Evolutionary conservation across 129 eudicot genomes (phyloP).

Genomic region (Artemisia tridentata): DNA sequence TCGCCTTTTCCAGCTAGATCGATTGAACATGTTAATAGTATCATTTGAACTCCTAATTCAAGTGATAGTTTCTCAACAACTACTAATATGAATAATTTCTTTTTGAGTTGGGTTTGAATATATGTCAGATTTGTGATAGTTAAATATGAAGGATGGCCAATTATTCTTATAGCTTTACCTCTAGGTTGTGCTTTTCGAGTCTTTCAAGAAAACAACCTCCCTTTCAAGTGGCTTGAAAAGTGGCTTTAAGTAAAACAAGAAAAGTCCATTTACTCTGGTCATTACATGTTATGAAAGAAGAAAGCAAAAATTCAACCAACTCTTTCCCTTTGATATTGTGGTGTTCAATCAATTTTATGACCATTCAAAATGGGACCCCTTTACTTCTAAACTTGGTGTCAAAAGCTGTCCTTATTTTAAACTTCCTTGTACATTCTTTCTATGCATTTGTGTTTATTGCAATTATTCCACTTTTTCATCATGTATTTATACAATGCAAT

Average conservation of each 20-base stretch:
- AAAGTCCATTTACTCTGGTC: slow-evolving; percentile 26
- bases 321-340: slow-evolving; percentile 58
- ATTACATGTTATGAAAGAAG: slow-evolving; percentile 30
- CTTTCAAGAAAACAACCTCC: slow-evolving; percentile 23
- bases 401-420: slow-evolving; percentile 36
- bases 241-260: slow-evolving; percentile 29
- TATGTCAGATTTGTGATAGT: not conserved
- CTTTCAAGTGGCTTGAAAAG: slow-evolving; percentile 38
- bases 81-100: not conserved
- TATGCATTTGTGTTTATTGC: slow-evolving; percentile 29
- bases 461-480: slow-evolving; percentile 19
- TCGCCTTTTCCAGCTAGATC: too few relatives aligned
- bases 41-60: too few relatives aligned
- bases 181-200: slow-evolving; percentile 24
- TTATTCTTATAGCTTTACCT: not conserved
- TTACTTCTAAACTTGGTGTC: slow-evolving; percentile 30
- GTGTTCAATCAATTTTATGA: slow-evolving; percentile 46
- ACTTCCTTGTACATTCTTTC: slow-evolving; percentile 34
- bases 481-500: not conserved
- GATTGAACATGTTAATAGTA: too few relatives aligned
- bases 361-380: slow-evolving; percentile 33
- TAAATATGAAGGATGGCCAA: slow-evolving; percentile 10
- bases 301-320: slow-evolving; percentile 35
- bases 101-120: not conserved
- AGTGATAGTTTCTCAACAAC: not conserved